Conservation (phyloP, 257 asterid species). For the Vinca minor region DNA sequence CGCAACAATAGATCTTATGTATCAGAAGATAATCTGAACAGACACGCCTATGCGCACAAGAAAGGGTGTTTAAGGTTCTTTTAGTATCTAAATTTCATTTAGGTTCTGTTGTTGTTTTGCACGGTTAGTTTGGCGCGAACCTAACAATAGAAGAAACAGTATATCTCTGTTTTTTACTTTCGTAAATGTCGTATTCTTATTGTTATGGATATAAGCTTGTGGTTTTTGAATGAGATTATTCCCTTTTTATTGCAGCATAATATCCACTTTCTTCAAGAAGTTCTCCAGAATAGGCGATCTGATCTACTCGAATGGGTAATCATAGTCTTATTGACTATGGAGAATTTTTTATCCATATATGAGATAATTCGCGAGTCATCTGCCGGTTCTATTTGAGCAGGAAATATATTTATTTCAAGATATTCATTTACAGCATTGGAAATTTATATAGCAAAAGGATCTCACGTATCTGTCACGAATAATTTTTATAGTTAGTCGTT, state of each 20-base stretch:
- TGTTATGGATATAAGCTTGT: neutral
- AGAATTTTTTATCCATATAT: slow-evolving; percentile 49
- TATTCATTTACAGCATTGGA: too few relatives aligned
- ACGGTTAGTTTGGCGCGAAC: neutral
- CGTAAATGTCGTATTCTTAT: too few relatives aligned
- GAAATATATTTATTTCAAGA: too few relatives aligned
- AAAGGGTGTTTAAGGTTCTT: too few relatives aligned
- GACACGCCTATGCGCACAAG: too few relatives aligned
- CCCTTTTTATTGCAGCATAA: slow-evolving; percentile 75
- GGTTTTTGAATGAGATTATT: slow-evolving; percentile 10
- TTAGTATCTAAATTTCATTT: neutral
- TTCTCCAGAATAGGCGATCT: slow-evolving; percentile 80
- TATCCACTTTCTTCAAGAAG: slow-evolving; percentile 97
- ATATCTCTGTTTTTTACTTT: too few relatives aligned
- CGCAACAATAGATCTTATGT: too few relatives aligned
- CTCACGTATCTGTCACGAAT: too few relatives aligned
- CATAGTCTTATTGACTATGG: slow-evolving; percentile 64
- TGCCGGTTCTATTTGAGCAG: slow-evolving; percentile 27
- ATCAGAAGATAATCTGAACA: too few relatives aligned
- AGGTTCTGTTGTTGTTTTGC: neutral
- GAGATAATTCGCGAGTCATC: slow-evolving; percentile 59
- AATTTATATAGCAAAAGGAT: too few relatives aligned
- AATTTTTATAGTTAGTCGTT: too few relatives aligned
- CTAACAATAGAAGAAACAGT: neutral
- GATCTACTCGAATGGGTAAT: slow-evolving; percentile 95